Evolutionary conservation across 148 eudicot species (phyloP), one percentile per base, ranked within the genome.

Genomic region (Oxyria digyna): DNA sequence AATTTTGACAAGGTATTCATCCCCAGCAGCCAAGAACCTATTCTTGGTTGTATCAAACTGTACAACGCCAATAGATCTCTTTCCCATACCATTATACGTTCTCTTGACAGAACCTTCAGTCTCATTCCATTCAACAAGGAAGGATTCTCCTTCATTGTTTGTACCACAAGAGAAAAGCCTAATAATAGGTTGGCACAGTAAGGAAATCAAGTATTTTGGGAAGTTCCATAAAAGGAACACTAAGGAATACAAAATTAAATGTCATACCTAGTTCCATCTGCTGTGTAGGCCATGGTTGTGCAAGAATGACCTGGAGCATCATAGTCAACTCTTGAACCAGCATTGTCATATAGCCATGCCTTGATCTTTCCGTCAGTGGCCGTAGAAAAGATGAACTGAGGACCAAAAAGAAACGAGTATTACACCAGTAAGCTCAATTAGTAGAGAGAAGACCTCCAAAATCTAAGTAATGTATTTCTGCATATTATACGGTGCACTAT

Each of bases 81-180:
- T 84, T 21, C 85, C 84, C 55, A 88, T 84, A 62, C 96, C 96
- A 68, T 49, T 46, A 59, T 88, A 88, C 24, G 77, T 68, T 68
- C 84, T 79, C 68, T 78, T 88, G 41, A 88, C 84, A 46, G 81
- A 54, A 24, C 96, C 91, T 80, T 81, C 89, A 75, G 73, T 79
- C 69, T 82, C 96, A 70, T 88, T 88, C 96, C 96, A 88, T 74
- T 88, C 96, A 32, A 84, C 85, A 42, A 88, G 68, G 70, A 75
- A 74, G 27, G 88, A 84, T 69, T 86, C 89, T 48, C 96, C 88
- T n/a, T 84, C 91, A 68, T 86, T 84, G 70, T 69, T 86, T 33
- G 91, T 82, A 8, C 96, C 96, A 72, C 91, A 84, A 10, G 96
- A 86, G 69, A 88, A 88, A 67, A 88, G 52, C 73, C 96, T 88